A percentile compares a stretch with the other conserved stretches of the same genome.
Conservation (phyloP, 768 basidiomycete genomes). For the Lactarius sanguifluus region DNA sequence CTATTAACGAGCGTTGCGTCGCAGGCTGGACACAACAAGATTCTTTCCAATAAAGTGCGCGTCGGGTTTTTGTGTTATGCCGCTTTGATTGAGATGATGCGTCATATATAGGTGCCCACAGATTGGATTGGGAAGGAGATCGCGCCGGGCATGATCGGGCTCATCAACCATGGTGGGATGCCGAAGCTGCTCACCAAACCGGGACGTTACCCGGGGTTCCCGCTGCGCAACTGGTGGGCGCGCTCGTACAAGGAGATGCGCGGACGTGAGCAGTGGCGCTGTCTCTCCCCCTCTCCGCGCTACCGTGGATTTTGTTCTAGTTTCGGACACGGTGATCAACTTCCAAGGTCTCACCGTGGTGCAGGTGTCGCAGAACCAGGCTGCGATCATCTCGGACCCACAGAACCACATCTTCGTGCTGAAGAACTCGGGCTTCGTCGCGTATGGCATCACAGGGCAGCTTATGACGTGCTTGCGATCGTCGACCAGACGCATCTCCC, state of each 20-base stretch:
- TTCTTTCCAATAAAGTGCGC: constrained; percentile 64
- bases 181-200: constrained; percentile 74
- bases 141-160: constrained; percentile 66
- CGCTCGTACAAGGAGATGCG: constrained; percentile 66
- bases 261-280: constrained; percentile 45
- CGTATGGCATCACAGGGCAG: constrained; percentile 75
- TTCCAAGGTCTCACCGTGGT: constrained; percentile 82
- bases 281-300: too few species aligned
- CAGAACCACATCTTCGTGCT: constrained; percentile 78
- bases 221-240: constrained; percentile 84
- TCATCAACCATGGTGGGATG: constrained; percentile 80
- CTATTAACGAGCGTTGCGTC: neutral
- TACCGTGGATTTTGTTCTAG: too few species aligned
- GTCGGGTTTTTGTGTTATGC: neutral
- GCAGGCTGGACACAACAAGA: constrained; percentile 54
- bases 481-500: constrained; percentile 83
- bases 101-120: constrained; percentile 51
- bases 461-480: constrained; percentile 73
- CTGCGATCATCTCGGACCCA: constrained; percentile 76
- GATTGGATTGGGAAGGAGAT: constrained; percentile 73
- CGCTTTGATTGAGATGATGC: neutral
- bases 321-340: constrained; percentile 79
- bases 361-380: constrained; percentile 84
- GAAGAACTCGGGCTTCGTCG: constrained; percentile 76
- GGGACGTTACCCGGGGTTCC: constrained; percentile 75